Evolutionary conservation across 2,329 filamentous ascomycete species (phyloP), one percentile per base, ranked within the genome.

Genomic region (Apiospora saccharicola): DNA sequence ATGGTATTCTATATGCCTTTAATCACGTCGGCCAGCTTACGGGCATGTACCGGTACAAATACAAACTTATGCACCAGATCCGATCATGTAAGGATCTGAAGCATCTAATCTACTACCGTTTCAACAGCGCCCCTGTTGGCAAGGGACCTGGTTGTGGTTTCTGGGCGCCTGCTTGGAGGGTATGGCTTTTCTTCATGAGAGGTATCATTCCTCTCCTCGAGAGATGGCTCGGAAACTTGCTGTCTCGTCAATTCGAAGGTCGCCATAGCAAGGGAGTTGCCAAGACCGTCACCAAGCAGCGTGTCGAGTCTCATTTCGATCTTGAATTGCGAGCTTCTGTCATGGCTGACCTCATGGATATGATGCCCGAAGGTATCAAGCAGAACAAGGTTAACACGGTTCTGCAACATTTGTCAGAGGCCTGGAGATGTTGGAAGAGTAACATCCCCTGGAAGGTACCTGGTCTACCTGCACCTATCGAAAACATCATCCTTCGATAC

Each of bases 391-490:
- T 99, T 82, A 98, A 99, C 83, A 98, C 95, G 1, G 96, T 99
- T 64, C 86, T 99, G 71, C 96, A 98, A 80, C 97, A 99, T 88
- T 85, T 99, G 57, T 98, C 96, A 0, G 96, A 99, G 85, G 96
- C 96, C 19, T 99, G 96, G 96, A 90, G 96, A 85, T 99, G 96
- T 86, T 99, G 96, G 96, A 99, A 99, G 91, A 98, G 95, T 84
- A 99, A 99, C 80, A 99, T 99, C 77, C 96, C 96, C 0, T 99
- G 96, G 96, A 99, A 99, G 86, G 96, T 99, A 3, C 96, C 96
- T 70, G 97, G 96, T 49, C 84, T 99, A 73, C 96, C 96, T 53
- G 97, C 97, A 19, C 96, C 96, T 0, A 98, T 99, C 75, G 96
- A 99, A 84, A 99, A 98, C 80, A 98, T 99, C 78, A 99, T 99